phyloP scores from a whole-genome alignment of 1,284 basidiomycete genomes.

The Anthracocystis panici-leucophaei region DNA sequence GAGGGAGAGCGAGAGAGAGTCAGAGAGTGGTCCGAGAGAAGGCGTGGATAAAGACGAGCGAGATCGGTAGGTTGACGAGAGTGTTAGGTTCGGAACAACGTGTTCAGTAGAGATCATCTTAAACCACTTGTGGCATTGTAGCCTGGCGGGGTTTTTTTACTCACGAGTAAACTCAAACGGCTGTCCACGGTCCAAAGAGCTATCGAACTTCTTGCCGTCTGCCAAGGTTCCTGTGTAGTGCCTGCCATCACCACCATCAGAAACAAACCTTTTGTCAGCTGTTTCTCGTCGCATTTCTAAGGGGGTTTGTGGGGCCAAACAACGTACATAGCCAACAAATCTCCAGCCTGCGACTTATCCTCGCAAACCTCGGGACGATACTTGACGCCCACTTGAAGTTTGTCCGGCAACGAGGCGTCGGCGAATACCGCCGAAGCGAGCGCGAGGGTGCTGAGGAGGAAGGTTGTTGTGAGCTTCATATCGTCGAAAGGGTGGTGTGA shows the following conservation, averaged over 20 bases:
- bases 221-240: slow-evolving; percentile 79
- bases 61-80: no score
- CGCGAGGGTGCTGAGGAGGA: slow-evolving; percentile 15
- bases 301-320: not conserved
- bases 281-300: not conserved
- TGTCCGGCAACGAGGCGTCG: slow-evolving; percentile 36
- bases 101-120: not conserved
- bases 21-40: no score
- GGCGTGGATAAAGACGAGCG: no score
- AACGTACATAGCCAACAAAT: slow-evolving; percentile 75
- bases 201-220: slow-evolving; percentile 85
- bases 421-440: slow-evolving; percentile 41
- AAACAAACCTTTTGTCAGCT: slow-evolving; percentile 16
- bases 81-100: no score
- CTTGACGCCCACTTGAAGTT: slow-evolving; percentile 70
- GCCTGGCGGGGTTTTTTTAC: slow-evolving; percentile 1
- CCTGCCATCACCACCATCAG: slow-evolving; percentile 21
- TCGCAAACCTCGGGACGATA: slow-evolving; percentile 74
- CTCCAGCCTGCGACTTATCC: slow-evolving; percentile 76
- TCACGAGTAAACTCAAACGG: slow-evolving; percentile 73
- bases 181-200: slow-evolving; percentile 75
- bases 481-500: not conserved
- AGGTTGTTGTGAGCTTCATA: slow-evolving; percentile 24
- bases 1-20: not conserved
- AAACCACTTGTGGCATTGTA: not conserved